These are phyloP conservation scores for Chenopodium quinoa DNA, from an alignment of 148 eudicot species.

Conservation along the genomic window DNA sequence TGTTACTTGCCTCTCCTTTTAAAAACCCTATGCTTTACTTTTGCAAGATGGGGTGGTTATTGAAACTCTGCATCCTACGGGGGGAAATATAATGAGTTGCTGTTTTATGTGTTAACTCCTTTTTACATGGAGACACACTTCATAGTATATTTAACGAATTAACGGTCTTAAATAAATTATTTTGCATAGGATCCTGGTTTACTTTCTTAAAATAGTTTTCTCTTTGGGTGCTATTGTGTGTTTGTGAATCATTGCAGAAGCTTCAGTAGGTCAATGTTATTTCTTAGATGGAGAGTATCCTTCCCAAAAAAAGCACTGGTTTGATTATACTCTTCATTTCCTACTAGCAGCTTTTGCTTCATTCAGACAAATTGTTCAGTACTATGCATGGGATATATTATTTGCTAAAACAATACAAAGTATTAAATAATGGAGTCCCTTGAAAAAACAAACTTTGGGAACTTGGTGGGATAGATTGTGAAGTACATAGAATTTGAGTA, in stretches of 20 bases:
- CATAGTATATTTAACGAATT: neutral
- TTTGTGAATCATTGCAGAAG: too few relatives aligned
- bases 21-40: neutral
- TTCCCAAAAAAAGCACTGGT: neutral
- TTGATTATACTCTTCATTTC: neutral
- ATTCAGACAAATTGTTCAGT: neutral
- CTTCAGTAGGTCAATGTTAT: neutral
- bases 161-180: neutral
- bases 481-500: conserved; percentile 39
- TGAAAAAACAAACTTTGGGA: conserved; percentile 23
- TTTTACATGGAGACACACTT: neutral
- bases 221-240: too few relatives aligned
- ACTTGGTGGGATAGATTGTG: too few relatives aligned
- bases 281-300: neutral
- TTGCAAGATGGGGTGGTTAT: neutral
- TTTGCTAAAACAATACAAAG: too few relatives aligned
- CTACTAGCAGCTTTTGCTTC: neutral
- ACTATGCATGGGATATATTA: neutral
- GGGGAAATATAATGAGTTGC: too few relatives aligned
- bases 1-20: neutral
- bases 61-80: neutral
- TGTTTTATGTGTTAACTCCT: neutral
- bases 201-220: neutral
- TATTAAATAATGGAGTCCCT: too few relatives aligned
- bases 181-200: neutral